Evolutionary conservation across 192 early-diverging fungal species (phyloP).

Genomic region (Powellomyces hirtus): DNA sequence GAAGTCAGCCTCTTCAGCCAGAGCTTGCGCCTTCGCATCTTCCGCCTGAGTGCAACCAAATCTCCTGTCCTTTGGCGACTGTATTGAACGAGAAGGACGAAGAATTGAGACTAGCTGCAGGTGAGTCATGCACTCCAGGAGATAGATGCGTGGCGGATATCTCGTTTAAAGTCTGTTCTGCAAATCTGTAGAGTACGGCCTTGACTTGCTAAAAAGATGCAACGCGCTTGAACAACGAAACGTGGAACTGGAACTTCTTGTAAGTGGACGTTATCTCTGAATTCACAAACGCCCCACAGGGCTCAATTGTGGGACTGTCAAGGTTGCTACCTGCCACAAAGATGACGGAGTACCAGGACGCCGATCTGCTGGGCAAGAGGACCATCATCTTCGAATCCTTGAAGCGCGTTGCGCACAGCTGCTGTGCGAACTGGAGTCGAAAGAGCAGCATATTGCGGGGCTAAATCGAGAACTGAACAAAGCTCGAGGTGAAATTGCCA

Average conservation of each 20-base stretch:
- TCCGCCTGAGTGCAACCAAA: not conserved
- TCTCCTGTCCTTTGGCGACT: not conserved
- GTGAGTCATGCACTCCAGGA: not conserved
- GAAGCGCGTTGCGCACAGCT: not conserved
- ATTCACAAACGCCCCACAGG: not conserved
- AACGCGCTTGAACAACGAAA: not conserved
- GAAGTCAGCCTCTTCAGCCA: too few relatives aligned
- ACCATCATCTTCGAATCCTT: not conserved
- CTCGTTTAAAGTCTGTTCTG: too few relatives aligned
- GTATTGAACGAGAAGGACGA: conserved; percentile 12
- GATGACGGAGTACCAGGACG: not conserved
- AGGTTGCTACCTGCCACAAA: conserved; percentile 5
- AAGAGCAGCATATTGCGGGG: not conserved
- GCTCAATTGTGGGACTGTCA: not conserved
- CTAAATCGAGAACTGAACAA: not conserved
- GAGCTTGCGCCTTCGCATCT: not conserved
- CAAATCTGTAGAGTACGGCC: conserved; percentile 10
- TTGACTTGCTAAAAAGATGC: not conserved
- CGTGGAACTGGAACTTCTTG: conserved; percentile 4
- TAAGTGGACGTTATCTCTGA: not conserved
- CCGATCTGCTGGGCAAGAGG: not conserved
- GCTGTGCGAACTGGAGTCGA: not conserved
- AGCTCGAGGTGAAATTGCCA: not conserved
- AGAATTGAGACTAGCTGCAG: conserved; percentile 10
- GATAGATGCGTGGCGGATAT: not conserved